These are phyloP conservation scores for Hypomontagnella submonticulosa DNA, from an alignment of 495 filamentous ascomycete genomes.

Conservation along the genomic window DNA sequence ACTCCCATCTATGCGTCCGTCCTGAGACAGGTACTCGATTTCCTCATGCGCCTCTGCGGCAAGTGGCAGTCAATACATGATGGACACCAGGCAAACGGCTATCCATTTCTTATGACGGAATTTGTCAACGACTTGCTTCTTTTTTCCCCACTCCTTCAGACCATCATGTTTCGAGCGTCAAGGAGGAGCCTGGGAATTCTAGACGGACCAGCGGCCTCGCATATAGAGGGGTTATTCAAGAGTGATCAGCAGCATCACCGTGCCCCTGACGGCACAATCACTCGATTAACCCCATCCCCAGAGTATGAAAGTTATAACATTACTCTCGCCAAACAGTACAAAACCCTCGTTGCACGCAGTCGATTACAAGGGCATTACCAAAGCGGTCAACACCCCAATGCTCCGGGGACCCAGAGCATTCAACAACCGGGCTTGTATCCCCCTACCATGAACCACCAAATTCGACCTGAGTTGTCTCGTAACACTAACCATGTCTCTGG, in stretches of 20 bases:
- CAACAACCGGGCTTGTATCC: slow-evolving; percentile 16
- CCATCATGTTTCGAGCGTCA: slow-evolving; percentile 68
- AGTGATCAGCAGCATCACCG: slow-evolving; percentile 47
- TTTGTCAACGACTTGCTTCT: slow-evolving; percentile 61
- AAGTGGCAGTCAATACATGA: slow-evolving; percentile 33
- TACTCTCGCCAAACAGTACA: slow-evolving; percentile 21
- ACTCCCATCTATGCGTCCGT: slow-evolving; percentile 20
- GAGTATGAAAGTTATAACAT: slow-evolving; percentile 33
- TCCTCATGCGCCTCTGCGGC: slow-evolving; percentile 50
- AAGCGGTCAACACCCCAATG: slow-evolving; percentile 6
- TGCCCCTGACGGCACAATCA: slow-evolving; percentile 20
- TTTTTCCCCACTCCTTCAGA: slow-evolving; percentile 65
- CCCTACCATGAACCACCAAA: slow-evolving; percentile 15
- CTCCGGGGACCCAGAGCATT: slow-evolving; percentile 1
- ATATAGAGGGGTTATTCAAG: slow-evolving; percentile 54
- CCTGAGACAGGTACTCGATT: slow-evolving; percentile 47
- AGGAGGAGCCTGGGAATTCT: slow-evolving; percentile 52
- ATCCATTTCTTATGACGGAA: slow-evolving; percentile 72
- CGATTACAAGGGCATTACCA: slow-evolving; percentile 1
- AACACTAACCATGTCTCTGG: not conserved
- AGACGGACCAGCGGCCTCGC: slow-evolving; percentile 40
- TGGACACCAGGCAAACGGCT: slow-evolving; percentile 42
- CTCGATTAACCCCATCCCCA: not conserved
- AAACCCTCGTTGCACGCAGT: slow-evolving; percentile 3
- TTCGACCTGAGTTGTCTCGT: not conserved